These are phyloP conservation scores for Bretziella fagacearum DNA, from an alignment of 2,329 filamentous ascomycete species.

Conservation along the genomic window DNA sequence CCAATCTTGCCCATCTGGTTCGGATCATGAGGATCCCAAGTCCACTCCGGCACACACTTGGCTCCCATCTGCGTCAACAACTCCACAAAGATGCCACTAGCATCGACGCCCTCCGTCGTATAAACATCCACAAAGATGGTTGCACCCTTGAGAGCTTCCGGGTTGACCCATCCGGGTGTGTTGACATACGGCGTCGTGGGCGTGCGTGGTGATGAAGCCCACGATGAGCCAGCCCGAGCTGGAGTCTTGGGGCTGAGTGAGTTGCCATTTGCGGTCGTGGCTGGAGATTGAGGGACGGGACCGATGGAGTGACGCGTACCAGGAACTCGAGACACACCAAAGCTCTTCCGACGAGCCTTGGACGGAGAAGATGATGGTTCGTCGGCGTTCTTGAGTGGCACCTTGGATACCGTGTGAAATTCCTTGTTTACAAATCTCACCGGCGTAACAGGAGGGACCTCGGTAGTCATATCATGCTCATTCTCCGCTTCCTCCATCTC, in stretches of 20 bases:
- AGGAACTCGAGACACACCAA: conserved; percentile 13
- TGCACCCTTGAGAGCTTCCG: conserved; percentile 44
- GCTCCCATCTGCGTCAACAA: conserved; percentile 69
- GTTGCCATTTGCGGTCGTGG: conserved; percentile 13
- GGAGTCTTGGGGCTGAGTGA: conserved; percentile 17
- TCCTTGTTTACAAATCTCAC: conserved; percentile 31
- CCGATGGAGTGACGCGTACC: conserved; percentile 10
- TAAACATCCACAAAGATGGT: conserved; percentile 73
- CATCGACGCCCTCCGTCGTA: conserved; percentile 65
- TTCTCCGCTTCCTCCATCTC: conserved; percentile 16
- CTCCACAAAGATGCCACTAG: conserved; percentile 65
- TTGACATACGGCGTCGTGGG: conserved; percentile 31
- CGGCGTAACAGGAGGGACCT: conserved; percentile 36
- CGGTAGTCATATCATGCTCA: conserved; percentile 14
- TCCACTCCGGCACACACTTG: conserved; percentile 58
- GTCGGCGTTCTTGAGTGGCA: conserved; percentile 54
- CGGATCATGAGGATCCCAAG: conserved; percentile 30
- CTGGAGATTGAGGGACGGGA: conserved; percentile 16
- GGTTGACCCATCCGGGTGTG: conserved; percentile 26
- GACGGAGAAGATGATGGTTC: conserved; percentile 33
- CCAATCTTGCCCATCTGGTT: conserved; percentile 38
- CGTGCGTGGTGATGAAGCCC: not conserved
- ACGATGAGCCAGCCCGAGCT: conserved; percentile 28
- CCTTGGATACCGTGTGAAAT: conserved; percentile 59
- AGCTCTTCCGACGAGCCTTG: conserved; percentile 26